These are phyloP conservation scores for Gloeopeniophorella convolvens DNA, from an alignment of 768 basidiomycete genomes.

Conservation along the genomic window DNA sequence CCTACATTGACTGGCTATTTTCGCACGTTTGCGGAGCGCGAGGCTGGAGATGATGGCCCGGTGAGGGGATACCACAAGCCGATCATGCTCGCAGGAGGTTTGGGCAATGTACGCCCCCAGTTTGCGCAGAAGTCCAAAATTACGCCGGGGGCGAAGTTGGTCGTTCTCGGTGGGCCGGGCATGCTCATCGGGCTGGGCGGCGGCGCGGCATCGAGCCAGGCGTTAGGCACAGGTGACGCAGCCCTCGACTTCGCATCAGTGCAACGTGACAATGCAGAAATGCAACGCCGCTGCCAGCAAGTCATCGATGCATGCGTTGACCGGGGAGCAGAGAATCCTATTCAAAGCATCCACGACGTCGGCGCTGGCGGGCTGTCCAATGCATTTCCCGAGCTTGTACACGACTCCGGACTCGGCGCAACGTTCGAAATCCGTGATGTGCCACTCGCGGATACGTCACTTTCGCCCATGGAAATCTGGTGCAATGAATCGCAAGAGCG, in stretches of 20 bases:
- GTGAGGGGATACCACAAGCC: constrained; percentile 98
- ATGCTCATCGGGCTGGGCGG: constrained; percentile 96
- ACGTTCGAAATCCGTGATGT: constrained; percentile 92
- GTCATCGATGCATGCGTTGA: constrained; percentile 90
- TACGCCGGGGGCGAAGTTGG: constrained; percentile 73
- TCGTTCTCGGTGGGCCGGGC: constrained; percentile 93
- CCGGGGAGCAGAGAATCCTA: constrained; percentile 57
- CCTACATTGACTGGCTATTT: constrained; percentile 92
- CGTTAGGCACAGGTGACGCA: constrained; percentile 82
- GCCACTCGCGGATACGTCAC: constrained; percentile 81
- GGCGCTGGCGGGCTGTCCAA: constrained; percentile 97
- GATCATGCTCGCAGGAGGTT: constrained; percentile 98
- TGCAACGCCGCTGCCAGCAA: constrained; percentile 95
- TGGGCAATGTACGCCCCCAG: constrained; percentile 83
- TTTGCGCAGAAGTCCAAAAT: constrained; percentile 79
- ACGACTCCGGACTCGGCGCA: constrained; percentile 90
- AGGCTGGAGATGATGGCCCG: constrained; percentile 53
- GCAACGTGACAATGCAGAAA: constrained; percentile 96
- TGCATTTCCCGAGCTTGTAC: constrained; percentile 93
- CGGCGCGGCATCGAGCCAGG: constrained; percentile 92
- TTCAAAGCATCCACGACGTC: constrained; percentile 96
- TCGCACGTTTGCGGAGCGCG: constrained; percentile 83
- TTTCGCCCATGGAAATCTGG: constrained; percentile 99
- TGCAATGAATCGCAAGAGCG: constrained; percentile 99
- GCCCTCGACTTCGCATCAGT: constrained; percentile 97